Conservation (phyloP, 176 grass and related monocot genomes). For the Puya raimondii region DNA sequence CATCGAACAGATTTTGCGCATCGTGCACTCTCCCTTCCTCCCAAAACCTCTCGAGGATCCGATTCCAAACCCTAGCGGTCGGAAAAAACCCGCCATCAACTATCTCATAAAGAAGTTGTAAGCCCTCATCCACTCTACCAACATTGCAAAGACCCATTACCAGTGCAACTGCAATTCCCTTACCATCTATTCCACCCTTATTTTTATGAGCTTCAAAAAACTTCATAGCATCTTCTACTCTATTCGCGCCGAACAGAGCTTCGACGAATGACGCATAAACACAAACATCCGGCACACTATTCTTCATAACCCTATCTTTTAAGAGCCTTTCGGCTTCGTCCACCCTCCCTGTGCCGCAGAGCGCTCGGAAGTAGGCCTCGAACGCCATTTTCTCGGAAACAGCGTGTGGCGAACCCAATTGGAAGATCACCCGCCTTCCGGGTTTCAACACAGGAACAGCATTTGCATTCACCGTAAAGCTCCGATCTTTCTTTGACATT, state of each 20-base stretch:
- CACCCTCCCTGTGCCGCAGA: constrained; percentile 10
- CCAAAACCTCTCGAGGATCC: constrained; percentile 7
- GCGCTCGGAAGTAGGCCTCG: constrained; percentile 8
- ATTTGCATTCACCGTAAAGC: neutral
- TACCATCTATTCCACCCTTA: neutral
- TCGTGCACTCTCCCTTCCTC: constrained; percentile 4
- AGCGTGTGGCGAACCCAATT: neutral
- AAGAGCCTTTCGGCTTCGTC: constrained; percentile 12
- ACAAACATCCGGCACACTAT: neutral
- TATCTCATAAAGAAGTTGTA: constrained; percentile 1
- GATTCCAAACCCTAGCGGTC: constrained; percentile 14
- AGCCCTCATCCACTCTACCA: constrained; percentile 8
- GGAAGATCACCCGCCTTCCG: constrained; percentile 14
- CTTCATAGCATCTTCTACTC: constrained; percentile 10
- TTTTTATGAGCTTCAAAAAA: constrained; percentile 2
- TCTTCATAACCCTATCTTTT: neutral
- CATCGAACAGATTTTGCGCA: constrained; percentile 6
- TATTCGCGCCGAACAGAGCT: constrained; percentile 2
- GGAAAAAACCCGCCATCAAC: neutral
- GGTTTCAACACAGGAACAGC: neutral
- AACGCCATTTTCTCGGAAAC: constrained; percentile 1
- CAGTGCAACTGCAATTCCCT: neutral
- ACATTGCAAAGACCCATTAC: constrained; percentile 1
- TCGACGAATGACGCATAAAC: constrained; percentile 7
- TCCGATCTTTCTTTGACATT: neutral